Evolutionary conservation across 345 rosid genomes (phyloP), one percentile per base, ranked within the genome.

Genomic region (Chamaenerion angustifolium): DNA sequence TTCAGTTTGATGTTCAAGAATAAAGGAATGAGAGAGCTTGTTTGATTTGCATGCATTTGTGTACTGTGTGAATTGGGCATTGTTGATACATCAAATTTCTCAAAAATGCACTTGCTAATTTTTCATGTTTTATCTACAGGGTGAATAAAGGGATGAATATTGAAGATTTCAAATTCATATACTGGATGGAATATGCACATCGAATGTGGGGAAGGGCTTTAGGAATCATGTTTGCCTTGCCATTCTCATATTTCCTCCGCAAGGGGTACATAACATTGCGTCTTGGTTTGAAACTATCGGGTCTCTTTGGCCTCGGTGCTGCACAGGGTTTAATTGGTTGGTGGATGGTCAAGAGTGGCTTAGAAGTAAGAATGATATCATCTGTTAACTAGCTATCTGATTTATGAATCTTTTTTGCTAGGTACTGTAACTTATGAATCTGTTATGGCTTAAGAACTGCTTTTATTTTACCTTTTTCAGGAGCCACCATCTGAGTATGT

Each of bases 271-370:
- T 92, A 61, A 82, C 93, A 47, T 19, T 84, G 49, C 68, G 76
- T 48, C 95, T 92, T 57, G 98, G 95, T 57, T 52, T 80, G 43
- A 60, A 79, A 66, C 89, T 92, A 56, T 83, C 87, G 59, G 74
- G 73, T 63, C 77, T 81, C 48, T 92, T 84, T 56, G 89, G 82
- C 37, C 98, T 92, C 61, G 98, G 96, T 69, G 95, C 95, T 68
- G 96, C 89, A 47, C 96, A 84, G 80, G 96, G 98, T 59, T 64
- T 87, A 54, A 84, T 92, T 61, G 96, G 96, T 63, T 92, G 96
- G 95, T 92, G 98, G 98, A 87, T 92, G 98, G 98, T 92, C 25
- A 92, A 84, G 70, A 92, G 98, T 64, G 98, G 98, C 56, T 61
- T 92, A 64, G 98, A 87, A 94, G 96, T 86, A 61, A 67, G 56